Evolutionary conservation across 306 rosid species (phyloP).

Genomic region (Prunus mume): DNA sequence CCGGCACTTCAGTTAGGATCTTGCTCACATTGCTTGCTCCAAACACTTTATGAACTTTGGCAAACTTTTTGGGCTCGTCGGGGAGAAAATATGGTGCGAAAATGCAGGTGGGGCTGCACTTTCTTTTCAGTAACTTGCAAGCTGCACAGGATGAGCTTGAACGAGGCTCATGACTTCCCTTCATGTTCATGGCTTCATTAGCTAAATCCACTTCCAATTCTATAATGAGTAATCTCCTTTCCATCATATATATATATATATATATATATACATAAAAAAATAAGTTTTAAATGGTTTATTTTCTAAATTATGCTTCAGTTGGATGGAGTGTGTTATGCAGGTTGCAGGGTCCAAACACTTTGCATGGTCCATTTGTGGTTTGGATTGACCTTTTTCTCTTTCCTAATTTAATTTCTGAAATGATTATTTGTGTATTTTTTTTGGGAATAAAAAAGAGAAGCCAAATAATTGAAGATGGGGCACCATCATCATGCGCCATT

Average conservation of each 20-base stretch:
- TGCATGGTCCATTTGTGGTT: background rate
- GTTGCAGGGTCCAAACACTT: background rate
- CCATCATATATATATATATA: background rate
- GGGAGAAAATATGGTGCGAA: constrained; percentile 85
- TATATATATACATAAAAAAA: too few species aligned
- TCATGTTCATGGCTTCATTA: constrained; percentile 59
- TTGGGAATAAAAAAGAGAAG: constrained; percentile 12
- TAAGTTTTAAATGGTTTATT: background rate
- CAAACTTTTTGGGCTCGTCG: constrained; percentile 76
- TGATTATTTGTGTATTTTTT: background rate
- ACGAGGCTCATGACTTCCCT: constrained; percentile 65
- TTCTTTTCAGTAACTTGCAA: constrained; percentile 79
- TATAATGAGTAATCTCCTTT: constrained; percentile 4
- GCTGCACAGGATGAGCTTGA: constrained; percentile 93
- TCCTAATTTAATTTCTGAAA: too few species aligned
- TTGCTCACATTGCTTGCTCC: constrained; percentile 98
- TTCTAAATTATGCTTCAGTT: background rate
- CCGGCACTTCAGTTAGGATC: constrained; percentile 77
- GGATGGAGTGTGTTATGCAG: background rate
- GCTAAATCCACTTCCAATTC: background rate
- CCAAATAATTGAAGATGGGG: constrained; percentile 47
- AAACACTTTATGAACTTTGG: constrained; percentile 89
- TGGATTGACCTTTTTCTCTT: too few species aligned
- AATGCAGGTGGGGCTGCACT: constrained; percentile 73
- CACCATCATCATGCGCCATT: constrained; percentile 8